Evolutionary conservation across 371 early-diverging fungal genomes (phyloP).

Genomic region (Mortierella sp.): DNA sequence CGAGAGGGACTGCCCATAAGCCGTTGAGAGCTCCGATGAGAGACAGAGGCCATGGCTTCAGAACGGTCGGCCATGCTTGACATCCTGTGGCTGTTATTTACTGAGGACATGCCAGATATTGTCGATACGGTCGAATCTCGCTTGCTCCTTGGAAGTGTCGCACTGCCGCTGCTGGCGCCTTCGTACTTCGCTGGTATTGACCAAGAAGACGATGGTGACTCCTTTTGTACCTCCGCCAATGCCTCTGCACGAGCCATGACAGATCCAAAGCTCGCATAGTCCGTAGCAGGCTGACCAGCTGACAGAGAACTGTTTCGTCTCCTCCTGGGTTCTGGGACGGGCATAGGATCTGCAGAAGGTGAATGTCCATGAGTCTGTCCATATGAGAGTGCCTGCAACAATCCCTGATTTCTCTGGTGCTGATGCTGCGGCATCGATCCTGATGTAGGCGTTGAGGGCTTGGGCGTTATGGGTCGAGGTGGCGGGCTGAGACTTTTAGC

Average conservation of each 20-base stretch:
- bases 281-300: conserved; percentile 16
- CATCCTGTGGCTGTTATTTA: conserved; percentile 12
- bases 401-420: not conserved
- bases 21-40: conserved; percentile 25
- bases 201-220: conserved; percentile 32
- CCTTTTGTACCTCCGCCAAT: conserved; percentile 30
- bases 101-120: conserved; percentile 14
- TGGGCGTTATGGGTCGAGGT: conserved; percentile 46
- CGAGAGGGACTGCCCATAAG: conserved; percentile 11
- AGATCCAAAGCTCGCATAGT: conserved; percentile 45
- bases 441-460: conserved; percentile 26
- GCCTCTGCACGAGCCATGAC: conserved; percentile 48
- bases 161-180: conserved; percentile 9
- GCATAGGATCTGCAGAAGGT: not conserved
- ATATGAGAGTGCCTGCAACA: not conserved
- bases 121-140: conserved; percentile 46
- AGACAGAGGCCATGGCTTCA: not conserved
- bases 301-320: conserved; percentile 42
- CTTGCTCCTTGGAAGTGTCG: conserved; percentile 39
- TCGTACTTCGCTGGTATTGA: conserved; percentile 36
- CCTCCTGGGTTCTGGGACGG: conserved; percentile 21
- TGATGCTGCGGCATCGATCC: conserved; percentile 18
- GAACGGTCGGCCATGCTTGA: conserved; percentile 20
- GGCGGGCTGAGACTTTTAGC: conserved; percentile 47
- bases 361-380: not conserved